phyloP scores from a whole-genome alignment of 805 yeast species.

The Starmerella stigmatis region DNA sequence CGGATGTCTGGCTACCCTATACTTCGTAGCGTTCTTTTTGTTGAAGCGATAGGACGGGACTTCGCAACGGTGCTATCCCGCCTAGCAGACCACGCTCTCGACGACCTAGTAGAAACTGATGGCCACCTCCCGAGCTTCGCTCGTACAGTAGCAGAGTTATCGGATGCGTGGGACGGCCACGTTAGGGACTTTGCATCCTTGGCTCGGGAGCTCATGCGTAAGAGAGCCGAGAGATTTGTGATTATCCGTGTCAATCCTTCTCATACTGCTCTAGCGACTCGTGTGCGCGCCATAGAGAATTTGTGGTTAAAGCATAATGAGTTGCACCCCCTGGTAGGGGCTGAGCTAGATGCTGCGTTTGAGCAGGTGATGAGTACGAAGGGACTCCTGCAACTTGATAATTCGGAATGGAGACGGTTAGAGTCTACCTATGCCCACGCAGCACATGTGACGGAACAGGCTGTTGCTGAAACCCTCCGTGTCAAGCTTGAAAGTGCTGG shows the following conservation, averaged over 20 bases:
- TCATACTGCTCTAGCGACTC: conserved; percentile 34
- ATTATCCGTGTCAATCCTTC: conserved; percentile 50
- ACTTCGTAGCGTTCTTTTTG: conserved; percentile 3
- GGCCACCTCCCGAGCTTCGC: background rate
- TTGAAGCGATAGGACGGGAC: conserved; percentile 43
- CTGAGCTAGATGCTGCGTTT: conserved; percentile 6
- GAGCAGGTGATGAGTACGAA: background rate
- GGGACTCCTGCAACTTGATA: conserved; percentile 3
- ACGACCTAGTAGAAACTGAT: conserved; percentile 25
- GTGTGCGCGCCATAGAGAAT: conserved; percentile 35
- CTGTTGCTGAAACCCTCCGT: conserved; percentile 27
- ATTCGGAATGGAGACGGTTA: conserved; percentile 34
- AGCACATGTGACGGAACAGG: conserved; percentile 33
- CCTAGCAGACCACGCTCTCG: conserved; percentile 36
- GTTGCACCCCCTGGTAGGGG: conserved; percentile 14
- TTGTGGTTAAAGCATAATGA: conserved; percentile 44
- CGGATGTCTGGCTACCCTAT: conserved; percentile 50
- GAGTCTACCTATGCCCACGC: conserved; percentile 37
- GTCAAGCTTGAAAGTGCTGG: conserved; percentile 20
- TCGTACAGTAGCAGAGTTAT: conserved; percentile 3
- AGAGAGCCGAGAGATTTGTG: conserved; percentile 58
- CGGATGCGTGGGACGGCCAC: conserved; percentile 45
- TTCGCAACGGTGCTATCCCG: conserved; percentile 31
- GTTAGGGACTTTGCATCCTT: conserved; percentile 53
- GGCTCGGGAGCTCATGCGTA: conserved; percentile 65